Evolutionary conservation across 2,329 filamentous ascomycete species (phyloP).

Genomic region (Pyrenophora tritici-repentis): DNA sequence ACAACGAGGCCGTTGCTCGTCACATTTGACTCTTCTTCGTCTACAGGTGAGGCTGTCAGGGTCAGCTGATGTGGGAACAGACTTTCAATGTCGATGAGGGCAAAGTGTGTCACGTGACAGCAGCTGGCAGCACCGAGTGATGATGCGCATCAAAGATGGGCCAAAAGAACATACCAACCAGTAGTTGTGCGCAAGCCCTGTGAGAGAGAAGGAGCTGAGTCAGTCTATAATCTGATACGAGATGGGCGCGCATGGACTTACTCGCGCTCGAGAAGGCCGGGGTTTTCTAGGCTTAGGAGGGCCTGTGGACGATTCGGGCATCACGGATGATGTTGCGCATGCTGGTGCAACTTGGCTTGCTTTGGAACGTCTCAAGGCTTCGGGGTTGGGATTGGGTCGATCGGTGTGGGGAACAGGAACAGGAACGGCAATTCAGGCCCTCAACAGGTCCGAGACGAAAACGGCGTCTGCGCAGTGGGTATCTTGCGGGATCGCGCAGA

Average conservation of each 20-base stretch:
- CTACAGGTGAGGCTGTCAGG: slow-evolving; percentile 50
- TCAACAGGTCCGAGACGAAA: slow-evolving; percentile 9
- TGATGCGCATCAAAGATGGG: neutral
- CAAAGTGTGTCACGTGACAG: too few relatives aligned
- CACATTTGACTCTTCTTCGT: slow-evolving; percentile 57
- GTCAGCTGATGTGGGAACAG: slow-evolving; percentile 14
- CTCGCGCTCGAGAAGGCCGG: slow-evolving; percentile 50
- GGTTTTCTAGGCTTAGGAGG: slow-evolving; percentile 42
- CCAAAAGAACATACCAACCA: slow-evolving; percentile 46
- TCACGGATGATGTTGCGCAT: slow-evolving; percentile 30
- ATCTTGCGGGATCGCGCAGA: neutral
- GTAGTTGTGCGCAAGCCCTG: slow-evolving; percentile 52
- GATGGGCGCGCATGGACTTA: neutral
- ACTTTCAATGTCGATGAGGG: too few relatives aligned
- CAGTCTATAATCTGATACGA: neutral
- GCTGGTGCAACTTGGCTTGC: slow-evolving; percentile 33
- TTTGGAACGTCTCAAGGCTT: slow-evolving; percentile 28
- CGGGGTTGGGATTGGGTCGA: slow-evolving; percentile 22
- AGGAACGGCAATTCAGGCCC: slow-evolving; percentile 6
- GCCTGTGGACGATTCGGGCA: slow-evolving; percentile 35
- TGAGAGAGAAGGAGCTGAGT: neutral
- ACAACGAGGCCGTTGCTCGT: slow-evolving; percentile 54
- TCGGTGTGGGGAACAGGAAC: slow-evolving; percentile 10
- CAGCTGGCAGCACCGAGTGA: too few relatives aligned
- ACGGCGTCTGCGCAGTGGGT: slow-evolving; percentile 3